Evolutionary conservation across 495 filamentous ascomycete genomes (phyloP).

Genomic region (Penicillium riverlandense): DNA sequence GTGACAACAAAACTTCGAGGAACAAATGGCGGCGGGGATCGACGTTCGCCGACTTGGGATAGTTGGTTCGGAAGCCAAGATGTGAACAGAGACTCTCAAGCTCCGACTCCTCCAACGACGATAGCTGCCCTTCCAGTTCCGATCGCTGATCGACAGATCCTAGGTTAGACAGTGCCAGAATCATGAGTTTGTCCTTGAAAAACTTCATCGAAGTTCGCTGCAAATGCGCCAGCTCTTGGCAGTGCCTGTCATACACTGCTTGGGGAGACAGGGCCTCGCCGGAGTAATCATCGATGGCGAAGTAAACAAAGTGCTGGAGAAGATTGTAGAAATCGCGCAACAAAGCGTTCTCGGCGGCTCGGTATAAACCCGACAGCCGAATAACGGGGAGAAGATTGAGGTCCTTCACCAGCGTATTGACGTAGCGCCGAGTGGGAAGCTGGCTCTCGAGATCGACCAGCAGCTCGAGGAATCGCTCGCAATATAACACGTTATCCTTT

Average conservation of each 20-base stretch:
- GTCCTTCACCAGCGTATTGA: slow-evolving; percentile 87
- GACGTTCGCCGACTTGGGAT: slow-evolving; percentile 64
- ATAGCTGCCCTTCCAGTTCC: slow-evolving; percentile 74
- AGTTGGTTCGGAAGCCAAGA: slow-evolving; percentile 71
- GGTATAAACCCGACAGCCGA: slow-evolving; percentile 70
- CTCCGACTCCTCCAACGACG: slow-evolving; percentile 64
- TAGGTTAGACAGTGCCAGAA: slow-evolving; percentile 88
- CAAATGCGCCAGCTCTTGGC: slow-evolving; percentile 63
- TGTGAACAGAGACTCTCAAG: slow-evolving; percentile 58
- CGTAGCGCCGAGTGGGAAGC: slow-evolving; percentile 86
- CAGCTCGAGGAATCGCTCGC: slow-evolving; percentile 88
- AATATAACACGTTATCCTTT: slow-evolving; percentile 68
- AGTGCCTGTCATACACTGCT: slow-evolving; percentile 75
- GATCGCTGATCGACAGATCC: slow-evolving; percentile 72
- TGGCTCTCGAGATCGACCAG: slow-evolving; percentile 89
- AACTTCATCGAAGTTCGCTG: slow-evolving; percentile 75
- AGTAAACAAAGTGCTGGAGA: slow-evolving; percentile 76
- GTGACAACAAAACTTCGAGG: slow-evolving; percentile 68
- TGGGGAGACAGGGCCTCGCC: slow-evolving; percentile 64
- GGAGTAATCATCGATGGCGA: slow-evolving; percentile 87
- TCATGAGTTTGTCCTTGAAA: slow-evolving; percentile 84
- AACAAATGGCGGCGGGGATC: slow-evolving; percentile 58
- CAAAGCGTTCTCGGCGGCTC: slow-evolving; percentile 63
- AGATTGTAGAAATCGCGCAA: slow-evolving; percentile 76
- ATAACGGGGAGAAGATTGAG: slow-evolving; percentile 82